Base-by-base conservation (phyloP, 1,139 yeast species). In the Suhomyces maxii region DNA sequence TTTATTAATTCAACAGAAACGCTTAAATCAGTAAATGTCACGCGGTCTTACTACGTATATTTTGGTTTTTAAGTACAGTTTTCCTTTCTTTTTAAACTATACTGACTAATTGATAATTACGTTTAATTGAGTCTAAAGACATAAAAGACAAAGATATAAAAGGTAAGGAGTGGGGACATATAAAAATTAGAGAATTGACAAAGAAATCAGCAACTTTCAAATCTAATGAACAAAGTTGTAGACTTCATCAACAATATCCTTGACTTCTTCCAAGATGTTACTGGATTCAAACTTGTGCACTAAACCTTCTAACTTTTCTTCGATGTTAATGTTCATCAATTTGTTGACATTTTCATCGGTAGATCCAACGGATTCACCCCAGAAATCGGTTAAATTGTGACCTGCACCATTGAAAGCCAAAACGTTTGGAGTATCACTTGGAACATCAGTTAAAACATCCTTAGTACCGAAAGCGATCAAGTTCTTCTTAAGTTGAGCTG, bases 361-460 rank as follows among this genome's bases (percentile, higher is more conserved):
- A 11, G 33, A 36, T 18, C 44, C 37, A 33, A 45, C 41, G 35
- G 49, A 35, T 10, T 39, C 49, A 48, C 67, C 69, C 95, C 95
- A 89, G 81, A 88, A 86, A 43, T 75, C 79, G 50, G 83, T 74
- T 66, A 89, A 69, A 69, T 86, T 86, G 67, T 83, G 82, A 58
- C 96, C 97, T 54, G 85, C 97, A 70, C 99, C 99, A 66, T 93
- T 93, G 80, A 75, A 93, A 45, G 91, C 91, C 70, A 93, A 81
- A 52, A 86, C 71, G 73, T 93, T 93, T 58, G 97, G 96, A 46
- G 98, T 88, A 49, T 83, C 91, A 31, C 69, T 79, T 55, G 95
- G 95, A 55, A 91, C 73, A 60, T 86, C 95, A 44, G 77, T 59
- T 61, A 93, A 76, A 40, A 77, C 74, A 55, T 77, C 82, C 63